These are phyloP conservation scores for Cyphellophora attinorum DNA, from an alignment of 2,329 filamentous ascomycete species.

Conservation along the genomic window DNA sequence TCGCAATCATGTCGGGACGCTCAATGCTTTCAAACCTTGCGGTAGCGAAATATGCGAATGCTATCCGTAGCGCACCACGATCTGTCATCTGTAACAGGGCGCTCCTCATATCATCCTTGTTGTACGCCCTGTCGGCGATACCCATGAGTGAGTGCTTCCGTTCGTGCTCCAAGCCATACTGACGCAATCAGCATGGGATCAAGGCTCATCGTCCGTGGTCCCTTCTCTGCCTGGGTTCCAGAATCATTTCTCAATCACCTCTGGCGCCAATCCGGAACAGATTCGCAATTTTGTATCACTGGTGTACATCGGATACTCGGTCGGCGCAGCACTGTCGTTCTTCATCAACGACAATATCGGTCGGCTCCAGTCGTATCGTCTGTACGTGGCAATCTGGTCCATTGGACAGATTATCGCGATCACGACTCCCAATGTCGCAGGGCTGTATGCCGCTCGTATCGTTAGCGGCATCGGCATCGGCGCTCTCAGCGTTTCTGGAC, in stretches of 20 bases:
- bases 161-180: too few relatives aligned
- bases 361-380: conserved; percentile 29
- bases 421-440: conserved; percentile 13
- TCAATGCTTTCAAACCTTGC: not conserved
- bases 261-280: conserved; percentile 18
- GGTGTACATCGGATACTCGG: conserved; percentile 24
- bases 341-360: conserved; percentile 33
- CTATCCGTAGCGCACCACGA: conserved; percentile 5
- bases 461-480: conserved; percentile 31
- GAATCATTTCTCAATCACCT: conserved; percentile 24
- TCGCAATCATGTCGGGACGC: not conserved
- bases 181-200: conserved; percentile 25
- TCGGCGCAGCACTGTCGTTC: conserved; percentile 26
- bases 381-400: conserved; percentile 25
- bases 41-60: conserved; percentile 6
- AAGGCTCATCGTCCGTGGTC: conserved; percentile 24
- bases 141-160: conserved; percentile 16
- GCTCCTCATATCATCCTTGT: conserved; percentile 4
- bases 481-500: conserved; percentile 27
- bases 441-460: conserved; percentile 28
- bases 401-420: conserved; percentile 18
- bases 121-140: conserved; percentile 10
- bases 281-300: conserved; percentile 30
- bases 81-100: conserved; percentile 8
- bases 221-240: conserved; percentile 27